Evolutionary conservation across 371 early-diverging fungal genomes (phyloP), one percentile per base, ranked within the genome.

Genomic region (Saksenaea vasiformis): DNA sequence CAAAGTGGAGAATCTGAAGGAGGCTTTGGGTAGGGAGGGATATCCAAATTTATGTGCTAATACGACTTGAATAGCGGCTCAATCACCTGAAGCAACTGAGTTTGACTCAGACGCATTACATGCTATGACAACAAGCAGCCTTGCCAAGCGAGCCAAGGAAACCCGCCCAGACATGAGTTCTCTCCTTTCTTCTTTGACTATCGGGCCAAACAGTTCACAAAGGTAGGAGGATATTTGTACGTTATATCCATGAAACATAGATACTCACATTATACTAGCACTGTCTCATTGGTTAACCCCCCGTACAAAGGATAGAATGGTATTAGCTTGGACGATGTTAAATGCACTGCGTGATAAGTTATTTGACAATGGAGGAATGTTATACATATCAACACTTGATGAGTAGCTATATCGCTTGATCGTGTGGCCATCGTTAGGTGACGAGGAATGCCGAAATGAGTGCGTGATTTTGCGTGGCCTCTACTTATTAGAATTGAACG

Each of bases 1-100:
- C 60, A 78, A 78, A 31, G 83, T 82, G 8, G 83, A 82, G 34
- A 80, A 78, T n/a, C 67, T 85, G 19, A 74, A 75, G 44, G 81
- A 85, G 57, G 82, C 80, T 3, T 56, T 85, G 24, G 64, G 76
- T 79, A 69, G 53, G 68, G 60, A 54, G n/a, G 11, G 10, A 44
- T 31, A 44, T 43, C 56, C 22, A 57, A 56, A 62, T 27, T 37
- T 26, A 0, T 2, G 11, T 35, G 36, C 59, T 15, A 28, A 38
- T 14, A 24, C 19, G 51, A 37, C 28, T 54, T 2, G 26, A n/a
- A 19, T 14, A 36, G 56, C 31, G 10, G 35, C 39, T 11, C 56
- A 57, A 60, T 28, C 56, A 22, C 27, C 51, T 36, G 47, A 62
- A 22, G 60, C 67, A 19, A 43, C 58, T 27, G 47, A 64, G 43